Evolutionary conservation across 2,329 filamentous ascomycete genomes (phyloP).

Genomic region (Tolypocladium amazonense): DNA sequence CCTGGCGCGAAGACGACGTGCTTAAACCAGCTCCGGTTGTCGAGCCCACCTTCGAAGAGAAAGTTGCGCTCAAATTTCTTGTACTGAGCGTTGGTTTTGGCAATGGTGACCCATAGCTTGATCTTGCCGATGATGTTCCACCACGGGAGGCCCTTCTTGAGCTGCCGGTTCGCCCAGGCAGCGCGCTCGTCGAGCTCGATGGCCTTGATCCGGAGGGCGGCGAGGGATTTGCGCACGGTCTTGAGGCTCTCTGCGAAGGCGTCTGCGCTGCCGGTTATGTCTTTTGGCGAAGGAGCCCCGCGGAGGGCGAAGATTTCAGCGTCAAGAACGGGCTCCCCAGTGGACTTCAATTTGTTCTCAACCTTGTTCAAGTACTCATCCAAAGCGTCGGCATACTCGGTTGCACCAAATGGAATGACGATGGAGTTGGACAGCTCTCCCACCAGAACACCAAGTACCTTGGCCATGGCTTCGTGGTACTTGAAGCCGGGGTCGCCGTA

Average conservation of each 20-base stretch:
- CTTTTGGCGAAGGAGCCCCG: slow-evolving; percentile 11
- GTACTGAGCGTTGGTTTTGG: slow-evolving; percentile 66
- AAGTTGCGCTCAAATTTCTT: slow-evolving; percentile 77
- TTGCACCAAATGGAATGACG: slow-evolving; percentile 53
- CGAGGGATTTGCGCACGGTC: slow-evolving; percentile 26
- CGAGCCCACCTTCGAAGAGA: slow-evolving; percentile 63
- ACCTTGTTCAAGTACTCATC: slow-evolving; percentile 39
- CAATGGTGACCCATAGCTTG: slow-evolving; percentile 51
- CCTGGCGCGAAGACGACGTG: slow-evolving; percentile 90
- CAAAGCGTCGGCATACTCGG: slow-evolving; percentile 52
- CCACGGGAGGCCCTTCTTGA: slow-evolving; percentile 55
- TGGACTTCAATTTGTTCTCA: slow-evolving; percentile 33
- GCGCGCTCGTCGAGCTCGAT: slow-evolving; percentile 34
- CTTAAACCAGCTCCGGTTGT: slow-evolving; percentile 81
- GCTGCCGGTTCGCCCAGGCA: slow-evolving; percentile 29
- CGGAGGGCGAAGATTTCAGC: slow-evolving; percentile 20
- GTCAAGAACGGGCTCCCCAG: slow-evolving; percentile 11
- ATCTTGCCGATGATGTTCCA: slow-evolving; percentile 65
- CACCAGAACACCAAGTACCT: slow-evolving; percentile 51
- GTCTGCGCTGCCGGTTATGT: slow-evolving; percentile 22
- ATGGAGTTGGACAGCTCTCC: slow-evolving; percentile 51
- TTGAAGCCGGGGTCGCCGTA: slow-evolving; percentile 61
- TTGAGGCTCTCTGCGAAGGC: slow-evolving; percentile 28
- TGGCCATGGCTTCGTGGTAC: slow-evolving; percentile 57
- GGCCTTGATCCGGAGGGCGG: slow-evolving; percentile 27